Conservation (phyloP, 345 rosid species). For the Dimocarpus longan region DNA sequence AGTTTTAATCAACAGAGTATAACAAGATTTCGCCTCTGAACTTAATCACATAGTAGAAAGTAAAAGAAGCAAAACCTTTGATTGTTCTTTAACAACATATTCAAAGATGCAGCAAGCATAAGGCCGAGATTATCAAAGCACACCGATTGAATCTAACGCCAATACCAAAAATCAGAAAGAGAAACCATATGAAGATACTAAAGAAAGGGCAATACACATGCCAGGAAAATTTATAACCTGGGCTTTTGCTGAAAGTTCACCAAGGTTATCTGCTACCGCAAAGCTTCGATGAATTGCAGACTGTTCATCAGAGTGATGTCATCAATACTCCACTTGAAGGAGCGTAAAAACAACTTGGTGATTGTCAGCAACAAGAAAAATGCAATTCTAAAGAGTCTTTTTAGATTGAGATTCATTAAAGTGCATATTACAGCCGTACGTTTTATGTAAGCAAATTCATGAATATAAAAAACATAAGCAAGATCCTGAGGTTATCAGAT, state of each 20-base stretch:
- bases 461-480: neutral
- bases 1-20: neutral
- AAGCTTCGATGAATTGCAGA: slow-evolving; percentile 88
- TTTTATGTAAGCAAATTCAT: neutral
- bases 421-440: neutral
- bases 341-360: neutral
- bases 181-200: neutral
- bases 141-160: slow-evolving; percentile 67
- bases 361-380: neutral
- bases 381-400: neutral
- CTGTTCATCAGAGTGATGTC: slow-evolving; percentile 33
- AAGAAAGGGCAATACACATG: slow-evolving; percentile 6
- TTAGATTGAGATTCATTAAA: slow-evolving; percentile 2
- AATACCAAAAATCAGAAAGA: slow-evolving; percentile 25
- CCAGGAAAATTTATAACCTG: slow-evolving; percentile 49
- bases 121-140: slow-evolving; percentile 79
- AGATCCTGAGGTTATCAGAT: neutral
- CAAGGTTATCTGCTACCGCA: slow-evolving; percentile 91
- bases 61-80: slow-evolving; percentile 47
- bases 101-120: slow-evolving; percentile 60
- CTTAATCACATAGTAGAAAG: neutral
- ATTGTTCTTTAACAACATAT: slow-evolving; percentile 57
- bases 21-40: neutral
- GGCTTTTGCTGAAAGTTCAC: slow-evolving; percentile 93
- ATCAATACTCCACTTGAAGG: neutral